Evolutionary conservation across 306 rosid species (phyloP), one percentile per base, ranked within the genome.

Genomic region (Glycine latifolia): DNA sequence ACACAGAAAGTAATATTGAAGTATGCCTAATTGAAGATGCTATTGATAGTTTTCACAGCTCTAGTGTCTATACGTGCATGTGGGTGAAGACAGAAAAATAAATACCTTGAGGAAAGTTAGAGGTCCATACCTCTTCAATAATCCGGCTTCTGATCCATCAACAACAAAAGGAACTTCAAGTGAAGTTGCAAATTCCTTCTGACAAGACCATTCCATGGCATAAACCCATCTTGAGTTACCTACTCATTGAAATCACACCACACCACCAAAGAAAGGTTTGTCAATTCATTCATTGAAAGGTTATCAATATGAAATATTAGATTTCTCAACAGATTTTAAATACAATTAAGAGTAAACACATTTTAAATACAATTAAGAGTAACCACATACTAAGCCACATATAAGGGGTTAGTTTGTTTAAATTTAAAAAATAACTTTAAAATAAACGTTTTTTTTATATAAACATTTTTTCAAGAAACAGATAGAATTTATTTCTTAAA

Each of bases 151-250:
- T 46, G 93, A 87, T 69, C 86, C 93, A 89, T 91, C 55, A 49
- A 94, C 97, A 56, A 82, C 62, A 74, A 91, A 94, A 79, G 97
- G 88, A 85, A 84, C 89, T 71, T 94, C 93, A 8, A 90, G 76
- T n/a, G 97, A 87, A 74, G 86, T 84, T 46, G 48, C 87, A 79
- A 92, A 94, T 76, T 89, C 82, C 69, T 88, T 83, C 89, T 91
- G 93, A 83, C 98, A 94, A 53, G 98, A 89, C 97, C 97, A 92
- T 84, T 91, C 87, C 97, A 94, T 91, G 61, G 97, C 91, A 83
- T 91, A 92, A 81, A 94, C 98, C 97, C 97, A 94, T 81, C 94
- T 94, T 79, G 97, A 94, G 83, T 94, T 94, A 78, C 98, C 98
- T 92, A 81, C 43, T 77, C 85, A 60, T 56, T 41, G 74, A 47